Evolutionary conservation across 176 grass and related monocot genomes (phyloP).

Genomic region (Oryza australiensis): DNA sequence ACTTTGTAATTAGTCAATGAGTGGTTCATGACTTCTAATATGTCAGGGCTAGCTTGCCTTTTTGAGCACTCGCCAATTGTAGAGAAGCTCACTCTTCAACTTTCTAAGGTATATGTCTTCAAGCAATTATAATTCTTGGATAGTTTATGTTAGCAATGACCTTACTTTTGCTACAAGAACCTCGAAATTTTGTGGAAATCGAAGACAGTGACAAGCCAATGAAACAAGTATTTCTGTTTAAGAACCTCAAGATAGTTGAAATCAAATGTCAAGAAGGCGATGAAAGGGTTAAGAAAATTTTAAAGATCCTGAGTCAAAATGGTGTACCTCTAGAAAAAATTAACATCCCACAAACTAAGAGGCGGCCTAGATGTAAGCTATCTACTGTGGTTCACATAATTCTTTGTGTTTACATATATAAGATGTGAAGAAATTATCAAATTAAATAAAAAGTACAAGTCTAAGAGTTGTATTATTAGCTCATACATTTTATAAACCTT

Average conservation of each 20-base stretch:
- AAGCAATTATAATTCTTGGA: no score
- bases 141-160: not conserved
- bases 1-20: no score
- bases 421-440: no score
- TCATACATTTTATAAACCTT: no score
- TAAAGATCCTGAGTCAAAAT: conserved; percentile 13
- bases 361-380: not conserved
- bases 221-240: not conserved
- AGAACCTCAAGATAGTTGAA: conserved; percentile 7
- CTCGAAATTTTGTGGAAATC: not conserved
- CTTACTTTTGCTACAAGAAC: not conserved
- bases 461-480: no score
- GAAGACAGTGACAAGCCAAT: not conserved
- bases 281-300: not conserved
- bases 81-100: conserved; percentile 19
- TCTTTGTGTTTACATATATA: no score
- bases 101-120: not conserved
- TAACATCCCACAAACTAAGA: not conserved
- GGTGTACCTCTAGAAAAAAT: not conserved
- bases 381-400: not conserved
- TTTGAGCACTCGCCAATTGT: not conserved
- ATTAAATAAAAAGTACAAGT: no score
- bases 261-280: conserved; percentile 12
- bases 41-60: not conserved
- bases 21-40: no score